Evolutionary conservation across 192 early-diverging fungal species (phyloP).

Genomic region (Entomortierella lignicola): DNA sequence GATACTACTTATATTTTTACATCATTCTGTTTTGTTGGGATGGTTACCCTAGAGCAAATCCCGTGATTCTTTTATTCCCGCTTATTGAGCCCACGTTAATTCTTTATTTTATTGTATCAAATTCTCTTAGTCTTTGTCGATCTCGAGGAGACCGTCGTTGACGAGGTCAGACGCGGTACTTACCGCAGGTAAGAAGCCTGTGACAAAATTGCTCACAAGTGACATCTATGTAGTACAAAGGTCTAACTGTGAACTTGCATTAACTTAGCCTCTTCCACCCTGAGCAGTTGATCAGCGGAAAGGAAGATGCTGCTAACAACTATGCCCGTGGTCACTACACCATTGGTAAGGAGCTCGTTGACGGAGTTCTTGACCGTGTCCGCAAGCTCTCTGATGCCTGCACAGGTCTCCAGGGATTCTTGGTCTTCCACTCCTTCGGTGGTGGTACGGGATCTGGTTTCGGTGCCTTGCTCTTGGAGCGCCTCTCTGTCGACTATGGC

Average conservation of each 20-base stretch:
- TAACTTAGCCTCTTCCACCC: slow-evolving; percentile 63
- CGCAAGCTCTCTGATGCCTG: slow-evolving; percentile 99
- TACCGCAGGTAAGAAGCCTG: slow-evolving; percentile 80
- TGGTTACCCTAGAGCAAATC: slow-evolving; percentile 4
- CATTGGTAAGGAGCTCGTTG: slow-evolving; percentile 98
- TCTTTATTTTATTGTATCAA: slow-evolving; percentile 2
- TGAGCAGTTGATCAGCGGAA: slow-evolving; percentile 99
- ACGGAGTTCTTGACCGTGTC: slow-evolving; percentile 96
- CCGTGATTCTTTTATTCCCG: background rate
- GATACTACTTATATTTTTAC: background rate
- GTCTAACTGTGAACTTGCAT: background rate
- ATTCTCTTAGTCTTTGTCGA: slow-evolving; percentile 88
- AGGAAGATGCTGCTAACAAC: slow-evolving; percentile 99
- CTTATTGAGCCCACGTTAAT: slow-evolving; percentile 8
- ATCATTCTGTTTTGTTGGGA: slow-evolving; percentile 1
- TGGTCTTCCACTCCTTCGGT: slow-evolving; percentile 99
- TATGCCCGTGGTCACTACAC: slow-evolving; percentile 99
- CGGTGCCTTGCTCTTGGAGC: slow-evolving; percentile 97
- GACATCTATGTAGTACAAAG: background rate
- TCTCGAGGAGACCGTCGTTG: slow-evolving; percentile 95
- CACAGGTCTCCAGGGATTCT: slow-evolving; percentile 98
- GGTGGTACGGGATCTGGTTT: slow-evolving; percentile 99
- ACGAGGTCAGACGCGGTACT: slow-evolving; percentile 99
- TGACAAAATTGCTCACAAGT: background rate
- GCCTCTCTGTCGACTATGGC: slow-evolving; percentile 99